A percentile compares a stretch with the other conserved stretches of the same genome.
Evolutionary conservation across 2,329 filamentous ascomycete species (phyloP).

Genomic region (Cadophora sp.): DNA sequence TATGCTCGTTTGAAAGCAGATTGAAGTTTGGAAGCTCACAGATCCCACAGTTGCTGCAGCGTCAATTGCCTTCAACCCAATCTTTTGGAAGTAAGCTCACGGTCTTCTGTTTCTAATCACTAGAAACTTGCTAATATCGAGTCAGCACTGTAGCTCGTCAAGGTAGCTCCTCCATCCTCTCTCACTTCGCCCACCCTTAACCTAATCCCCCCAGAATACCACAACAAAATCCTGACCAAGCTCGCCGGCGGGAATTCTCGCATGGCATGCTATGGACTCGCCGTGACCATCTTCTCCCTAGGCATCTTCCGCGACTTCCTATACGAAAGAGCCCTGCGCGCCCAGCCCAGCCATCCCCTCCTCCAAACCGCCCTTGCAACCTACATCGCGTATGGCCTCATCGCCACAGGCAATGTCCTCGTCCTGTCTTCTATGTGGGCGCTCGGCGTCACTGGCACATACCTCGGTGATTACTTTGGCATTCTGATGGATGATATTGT

Average conservation of each 20-base stretch:
- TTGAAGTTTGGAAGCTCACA: slow-evolving; percentile 32
- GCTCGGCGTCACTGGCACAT: slow-evolving; percentile 93
- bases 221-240: slow-evolving; percentile 86
- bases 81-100: slow-evolving; percentile 95
- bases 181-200: slow-evolving; percentile 22
- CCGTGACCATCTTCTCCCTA: slow-evolving; percentile 86
- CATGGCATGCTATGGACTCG: slow-evolving; percentile 88
- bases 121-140: slow-evolving; percentile 21
- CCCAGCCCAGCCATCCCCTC: slow-evolving; percentile 76
- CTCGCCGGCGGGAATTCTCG: slow-evolving; percentile 81
- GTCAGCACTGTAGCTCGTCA: slow-evolving; percentile 81
- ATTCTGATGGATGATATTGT: slow-evolving; percentile 97
- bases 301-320: slow-evolving; percentile 88
- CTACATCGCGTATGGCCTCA: slow-evolving; percentile 72
- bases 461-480: slow-evolving; percentile 97
- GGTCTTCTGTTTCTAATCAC: slow-evolving; percentile 15
- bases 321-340: slow-evolving; percentile 82
- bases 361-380: slow-evolving; percentile 67
- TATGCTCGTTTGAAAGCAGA: slow-evolving; percentile 50
- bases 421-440: slow-evolving; percentile 91
- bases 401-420: slow-evolving; percentile 79
- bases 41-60: slow-evolving; percentile 71
- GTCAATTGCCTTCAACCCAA: slow-evolving; percentile 91
- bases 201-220: slow-evolving; percentile 72
- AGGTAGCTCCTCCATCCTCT: slow-evolving; percentile 58